These are phyloP conservation scores for Xylaria sp. DNA, from an alignment of 2,329 filamentous ascomycete genomes.

Conservation along the genomic window DNA sequence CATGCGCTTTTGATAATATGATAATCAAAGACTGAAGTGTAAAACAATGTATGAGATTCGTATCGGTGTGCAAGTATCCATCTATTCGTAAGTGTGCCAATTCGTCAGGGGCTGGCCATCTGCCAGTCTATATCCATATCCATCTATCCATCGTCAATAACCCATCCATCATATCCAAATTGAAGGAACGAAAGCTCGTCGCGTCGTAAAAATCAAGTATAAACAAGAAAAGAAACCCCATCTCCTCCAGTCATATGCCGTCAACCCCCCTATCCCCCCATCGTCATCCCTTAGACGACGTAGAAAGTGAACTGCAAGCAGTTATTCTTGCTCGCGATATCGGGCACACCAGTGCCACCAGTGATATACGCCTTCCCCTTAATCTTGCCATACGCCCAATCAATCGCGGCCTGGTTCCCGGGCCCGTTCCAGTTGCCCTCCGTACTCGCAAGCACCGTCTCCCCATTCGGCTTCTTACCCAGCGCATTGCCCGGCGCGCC, in stretches of 20 bases:
- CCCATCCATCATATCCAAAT: too few relatives aligned
- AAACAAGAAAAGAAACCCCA: too few relatives aligned
- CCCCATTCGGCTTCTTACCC: conserved; percentile 32
- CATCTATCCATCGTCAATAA: too few relatives aligned
- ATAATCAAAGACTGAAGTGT: too few relatives aligned
- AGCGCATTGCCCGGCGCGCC: conserved; percentile 33
- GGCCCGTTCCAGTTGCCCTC: conserved; percentile 36
- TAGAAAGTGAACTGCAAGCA: conserved; percentile 29
- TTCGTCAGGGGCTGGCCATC: too few relatives aligned
- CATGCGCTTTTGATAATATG: too few relatives aligned
- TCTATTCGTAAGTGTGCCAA: too few relatives aligned
- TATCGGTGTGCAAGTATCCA: too few relatives aligned
- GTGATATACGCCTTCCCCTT: conserved; percentile 33
- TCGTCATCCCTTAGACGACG: background rate
- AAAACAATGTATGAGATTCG: too few relatives aligned
- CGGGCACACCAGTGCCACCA: conserved; percentile 32
- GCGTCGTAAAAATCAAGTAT: too few relatives aligned
- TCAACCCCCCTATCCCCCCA: background rate
- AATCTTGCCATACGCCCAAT: conserved; percentile 31
- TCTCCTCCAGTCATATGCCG: background rate
- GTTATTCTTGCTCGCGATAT: conserved; percentile 33
- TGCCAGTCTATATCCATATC: too few relatives aligned
- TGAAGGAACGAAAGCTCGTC: background rate
- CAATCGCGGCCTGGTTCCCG: conserved; percentile 34
- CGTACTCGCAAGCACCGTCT: conserved; percentile 33